Base-by-base conservation (phyloP, 2,329 filamentous ascomycete species). In the Leptographium flavum region DNA sequence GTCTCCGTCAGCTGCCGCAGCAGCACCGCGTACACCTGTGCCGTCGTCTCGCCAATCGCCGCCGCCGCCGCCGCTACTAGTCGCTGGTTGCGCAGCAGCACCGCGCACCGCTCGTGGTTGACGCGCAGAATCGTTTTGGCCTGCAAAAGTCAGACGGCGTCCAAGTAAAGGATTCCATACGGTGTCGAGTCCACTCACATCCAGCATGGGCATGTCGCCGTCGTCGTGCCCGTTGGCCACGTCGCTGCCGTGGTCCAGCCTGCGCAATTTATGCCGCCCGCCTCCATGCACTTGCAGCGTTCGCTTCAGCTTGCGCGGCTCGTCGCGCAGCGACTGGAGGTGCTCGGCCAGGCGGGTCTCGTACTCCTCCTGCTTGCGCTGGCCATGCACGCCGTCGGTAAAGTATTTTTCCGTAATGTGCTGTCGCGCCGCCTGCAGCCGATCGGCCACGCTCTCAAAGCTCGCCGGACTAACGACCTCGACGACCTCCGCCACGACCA, bases 81-180 rank as follows among this genome's bases (percentile, higher is more conserved):
- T 19, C 79, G 76, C 51, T 81, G 74, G 55, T 87, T 94, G 46
- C 90, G 84, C 50, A 94, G 69, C 42, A 84, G 79, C 10, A 95
- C 84, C 7, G 81, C 69, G 48, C 87, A 85, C 60, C 90, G 93
- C 46, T 88, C 82, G 56, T 86, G 81, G 58, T 94, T 95, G 45
- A 95, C 69, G 25, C 81, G 77, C 41, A 96, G 68, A 31, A 88
- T 71, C 51, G 87, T 68, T 47, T 83, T 74, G 42, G 77, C 73
- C 80, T 93, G 57, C 2, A 37, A 19, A 54, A 65, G 57, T 42
- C 15, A 22, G 6, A 15, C 13, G 19, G 9, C 14, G n/a, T 8
- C 37, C 5, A 8, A 31, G 17, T 19, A n/a, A 19, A 22, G 28
- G 5, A 3, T 5, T 22, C 8, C 17, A 14, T 5, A 22, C 2